Evolutionary conservation across 495 filamentous ascomycete genomes (phyloP).

Genomic region (Xylaria palmicola): DNA sequence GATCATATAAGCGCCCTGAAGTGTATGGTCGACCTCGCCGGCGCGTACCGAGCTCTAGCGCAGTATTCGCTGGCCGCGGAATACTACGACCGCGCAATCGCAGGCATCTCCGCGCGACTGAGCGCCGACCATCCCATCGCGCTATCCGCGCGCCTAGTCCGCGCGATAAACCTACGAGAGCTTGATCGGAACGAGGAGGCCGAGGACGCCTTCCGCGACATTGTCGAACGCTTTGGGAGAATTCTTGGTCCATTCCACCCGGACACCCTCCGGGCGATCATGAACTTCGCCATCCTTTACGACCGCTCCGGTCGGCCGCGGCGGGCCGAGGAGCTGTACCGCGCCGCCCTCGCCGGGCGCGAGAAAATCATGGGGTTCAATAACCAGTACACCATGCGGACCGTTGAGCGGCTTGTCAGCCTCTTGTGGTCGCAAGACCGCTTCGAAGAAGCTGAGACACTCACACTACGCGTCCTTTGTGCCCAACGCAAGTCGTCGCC

Average conservation of each 20-base stretch:
- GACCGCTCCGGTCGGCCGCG: neutral
- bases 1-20: neutral
- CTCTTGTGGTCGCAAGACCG: slow-evolving; percentile 4
- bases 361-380: slow-evolving; percentile 1
- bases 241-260: neutral
- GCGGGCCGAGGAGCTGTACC: neutral
- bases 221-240: neutral
- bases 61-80: neutral
- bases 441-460: neutral
- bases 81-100: slow-evolving; percentile 5
- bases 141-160: neutral
- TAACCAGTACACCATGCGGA: slow-evolving; percentile 1
- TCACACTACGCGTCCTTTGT: neutral
- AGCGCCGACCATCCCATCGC: slow-evolving; percentile 5
- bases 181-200: neutral
- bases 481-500: neutral
- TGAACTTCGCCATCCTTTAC: slow-evolving; percentile 4
- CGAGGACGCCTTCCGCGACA: slow-evolving; percentile 6
- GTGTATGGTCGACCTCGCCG: slow-evolving; percentile 3
- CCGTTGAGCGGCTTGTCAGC: neutral
- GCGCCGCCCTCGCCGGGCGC: neutral
- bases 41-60: slow-evolving; percentile 1
- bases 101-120: neutral
- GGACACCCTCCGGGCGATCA: slow-evolving; percentile 1
- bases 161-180: neutral